phyloP scores from a whole-genome alignment of 2,329 filamentous ascomycete species.

The Daldinia eschscholtzii region DNA sequence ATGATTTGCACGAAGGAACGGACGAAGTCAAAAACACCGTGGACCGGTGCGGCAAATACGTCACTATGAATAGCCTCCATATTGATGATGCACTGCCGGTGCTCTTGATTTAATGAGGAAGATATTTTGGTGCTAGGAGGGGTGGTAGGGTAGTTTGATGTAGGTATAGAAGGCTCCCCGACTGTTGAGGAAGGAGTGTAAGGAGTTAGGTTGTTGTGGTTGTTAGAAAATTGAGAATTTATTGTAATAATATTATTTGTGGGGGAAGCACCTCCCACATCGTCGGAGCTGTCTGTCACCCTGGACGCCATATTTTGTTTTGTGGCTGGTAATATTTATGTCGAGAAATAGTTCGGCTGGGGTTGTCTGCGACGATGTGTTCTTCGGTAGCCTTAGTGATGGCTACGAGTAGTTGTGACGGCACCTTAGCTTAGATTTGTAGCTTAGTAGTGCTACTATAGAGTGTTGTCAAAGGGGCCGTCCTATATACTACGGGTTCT shows the following conservation, averaged over 20 bases:
- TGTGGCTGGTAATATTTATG: not conserved
- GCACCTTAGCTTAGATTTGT: not conserved
- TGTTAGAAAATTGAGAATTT: conserved; percentile 5
- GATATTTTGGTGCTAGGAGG: not conserved
- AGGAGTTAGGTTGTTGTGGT: conserved; percentile 10
- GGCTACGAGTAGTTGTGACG: not conserved
- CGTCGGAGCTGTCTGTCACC: not conserved
- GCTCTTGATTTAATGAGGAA: conserved; percentile 27
- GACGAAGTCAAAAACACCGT: conserved; percentile 15
- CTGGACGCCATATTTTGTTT: not conserved
- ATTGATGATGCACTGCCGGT: conserved; percentile 33
- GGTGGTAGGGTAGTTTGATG: conserved; percentile 1
- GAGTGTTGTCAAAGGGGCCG: not conserved
- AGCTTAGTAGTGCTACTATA: not conserved
- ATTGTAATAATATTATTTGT: conserved; percentile 11
- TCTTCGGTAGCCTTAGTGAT: not conserved
- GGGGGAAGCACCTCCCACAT: conserved; percentile 1
- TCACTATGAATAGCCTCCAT: conserved; percentile 41
- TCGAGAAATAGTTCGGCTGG: not conserved
- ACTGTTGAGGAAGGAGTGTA: conserved; percentile 19
- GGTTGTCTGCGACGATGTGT: not conserved
- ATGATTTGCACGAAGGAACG: not conserved
- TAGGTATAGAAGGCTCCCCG: conserved; percentile 7
- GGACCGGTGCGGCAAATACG: conserved; percentile 9
- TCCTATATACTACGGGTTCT: not conserved